Base-by-base conservation (phyloP, 2,329 filamentous ascomycete species). In the Fusarium sp. region DNA sequence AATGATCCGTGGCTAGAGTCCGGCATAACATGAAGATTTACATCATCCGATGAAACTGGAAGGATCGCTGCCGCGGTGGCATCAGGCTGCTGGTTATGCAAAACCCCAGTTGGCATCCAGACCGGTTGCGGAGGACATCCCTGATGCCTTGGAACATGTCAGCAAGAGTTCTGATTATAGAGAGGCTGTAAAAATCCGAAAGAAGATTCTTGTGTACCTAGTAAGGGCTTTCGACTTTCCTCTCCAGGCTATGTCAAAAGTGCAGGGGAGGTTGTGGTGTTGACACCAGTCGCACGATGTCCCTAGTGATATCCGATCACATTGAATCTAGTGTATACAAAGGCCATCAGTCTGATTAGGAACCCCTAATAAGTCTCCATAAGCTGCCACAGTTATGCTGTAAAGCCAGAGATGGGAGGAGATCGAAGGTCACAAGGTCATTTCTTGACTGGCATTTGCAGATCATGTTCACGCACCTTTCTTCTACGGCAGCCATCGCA, bases 181-280 rank as follows among this genome's bases (percentile, higher is more conserved):
- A 49, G 64, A 49, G 67, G 55, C 39, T 58, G 19, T 19, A 19
- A 19, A 19, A 19, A 19, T 19, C 19, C 19, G 19, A 19, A 19
- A 19, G 19, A 19, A 19, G 19, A 19, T 19, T 19, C 19, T 19
- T 19, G 19, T 70, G 31, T 53, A 66, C 58, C 42, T 40, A 72
- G 62, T 39, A 63, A 13, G 52, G 7, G 22, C 10, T 38, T 44
- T 59, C n/a, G 52, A 24, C 45, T 61, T 63, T 49, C 55, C 69
- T 34, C 61, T 70, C 21, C 68, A 53, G 8, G 64, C 69, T 43
- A 65, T 65, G 6, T 73, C 49, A 40, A 70, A 73, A 9, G 70
- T 71, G 47, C 69, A 71, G 14, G 43, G 28, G n/a, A 71, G 28
- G 34, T 52, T 52, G 36, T 69, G 66, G 43, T 71, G 69, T 11